Evolutionary conservation across 2,329 filamentous ascomycete species (phyloP), one percentile per base, ranked within the genome.

Genomic region (Talaromyces verruculosus): DNA sequence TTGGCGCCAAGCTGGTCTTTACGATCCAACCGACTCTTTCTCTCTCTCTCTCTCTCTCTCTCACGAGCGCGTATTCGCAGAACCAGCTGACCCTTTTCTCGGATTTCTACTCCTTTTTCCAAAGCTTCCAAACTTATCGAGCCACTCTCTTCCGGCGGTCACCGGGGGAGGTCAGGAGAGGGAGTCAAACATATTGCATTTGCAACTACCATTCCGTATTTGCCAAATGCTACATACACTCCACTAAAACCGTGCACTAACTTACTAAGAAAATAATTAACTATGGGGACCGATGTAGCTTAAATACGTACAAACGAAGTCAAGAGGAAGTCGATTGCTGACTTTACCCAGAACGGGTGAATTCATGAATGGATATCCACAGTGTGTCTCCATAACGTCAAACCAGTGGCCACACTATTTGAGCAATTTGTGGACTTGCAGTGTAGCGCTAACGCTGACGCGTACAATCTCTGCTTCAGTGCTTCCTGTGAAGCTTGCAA

Each of bases 1-100:
- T 45, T 60, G 57, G 57, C 57, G 57, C 57, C 57, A 60, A 30
- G 39, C 22, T 45, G 57, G 57, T 60, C 37, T 60, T 22, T 13
- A 15, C 30, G n/a, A 3, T 6, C 19, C 6, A 39, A 33, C 10
- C 5, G 53, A 58, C 53, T 4, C 11, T 37, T 11, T 8, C 33
- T 13, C 3, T 4, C 25, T 4, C 11, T 37, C 35, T 8, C 33
- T 13, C 3, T 4, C 25, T 4, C 33, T 17, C 8, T n/a, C 53
- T 57, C 53, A 39, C 53, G 49, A 55, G 17, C 45, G 33, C 17
- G 51, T 19, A 19, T 55, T 35, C 15, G n/a, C 30, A n/a, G 33
- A 11, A 22, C 30, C 53, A 55, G 53, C 3, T 39, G 53, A 57
- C n/a, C 30, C 53, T 57, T 37, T 37, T 30, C 19, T 60, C 57